A percentile compares a stretch with the other conserved stretches of the same genome.
phyloP scores from a whole-genome alignment of 2,329 filamentous ascomycete species.

The Pseudocercospora fijiensis region DNA sequence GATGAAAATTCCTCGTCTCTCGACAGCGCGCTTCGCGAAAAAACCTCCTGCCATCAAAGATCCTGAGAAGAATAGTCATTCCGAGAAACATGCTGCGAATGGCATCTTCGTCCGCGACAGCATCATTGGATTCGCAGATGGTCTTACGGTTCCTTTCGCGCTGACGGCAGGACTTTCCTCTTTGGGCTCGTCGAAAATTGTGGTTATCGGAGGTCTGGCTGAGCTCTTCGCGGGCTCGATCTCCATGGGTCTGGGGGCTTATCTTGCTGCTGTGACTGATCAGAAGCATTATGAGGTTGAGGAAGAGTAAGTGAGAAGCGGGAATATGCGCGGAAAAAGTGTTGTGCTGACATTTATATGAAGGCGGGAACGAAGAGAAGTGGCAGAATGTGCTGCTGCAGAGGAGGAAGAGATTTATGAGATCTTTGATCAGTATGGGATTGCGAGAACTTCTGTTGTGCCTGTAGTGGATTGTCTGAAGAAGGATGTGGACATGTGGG shows the following conservation, averaged over 20 bases:
- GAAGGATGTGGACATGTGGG: slow-evolving; percentile 51
- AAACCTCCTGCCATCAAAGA: neutral
- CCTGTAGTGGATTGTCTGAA: slow-evolving; percentile 54
- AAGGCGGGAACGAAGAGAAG: slow-evolving; percentile 48
- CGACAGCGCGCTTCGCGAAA: slow-evolving; percentile 5
- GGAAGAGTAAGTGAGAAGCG: slow-evolving; percentile 28
- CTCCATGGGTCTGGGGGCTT: slow-evolving; percentile 74
- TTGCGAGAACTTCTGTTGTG: slow-evolving; percentile 47
- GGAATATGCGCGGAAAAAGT: too few relatives aligned
- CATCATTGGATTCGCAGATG: slow-evolving; percentile 75
- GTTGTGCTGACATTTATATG: neutral
- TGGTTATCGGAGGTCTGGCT: slow-evolving; percentile 64
- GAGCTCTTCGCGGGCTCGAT: slow-evolving; percentile 75
- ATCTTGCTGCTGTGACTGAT: slow-evolving; percentile 64
- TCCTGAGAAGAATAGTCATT: slow-evolving; percentile 12
- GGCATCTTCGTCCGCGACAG: slow-evolving; percentile 58
- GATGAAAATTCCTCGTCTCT: neutral
- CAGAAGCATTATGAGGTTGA: slow-evolving; percentile 52
- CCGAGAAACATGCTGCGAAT: slow-evolving; percentile 29
- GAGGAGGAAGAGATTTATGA: slow-evolving; percentile 45
- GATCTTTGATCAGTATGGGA: slow-evolving; percentile 52
- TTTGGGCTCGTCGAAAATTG: slow-evolving; percentile 37
- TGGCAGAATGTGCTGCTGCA: slow-evolving; percentile 46
- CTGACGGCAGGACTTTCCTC: slow-evolving; percentile 70
- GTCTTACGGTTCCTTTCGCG: slow-evolving; percentile 76